Conservation (phyloP, 2,329 filamentous ascomycete species). For the Exophiala sp. region DNA sequence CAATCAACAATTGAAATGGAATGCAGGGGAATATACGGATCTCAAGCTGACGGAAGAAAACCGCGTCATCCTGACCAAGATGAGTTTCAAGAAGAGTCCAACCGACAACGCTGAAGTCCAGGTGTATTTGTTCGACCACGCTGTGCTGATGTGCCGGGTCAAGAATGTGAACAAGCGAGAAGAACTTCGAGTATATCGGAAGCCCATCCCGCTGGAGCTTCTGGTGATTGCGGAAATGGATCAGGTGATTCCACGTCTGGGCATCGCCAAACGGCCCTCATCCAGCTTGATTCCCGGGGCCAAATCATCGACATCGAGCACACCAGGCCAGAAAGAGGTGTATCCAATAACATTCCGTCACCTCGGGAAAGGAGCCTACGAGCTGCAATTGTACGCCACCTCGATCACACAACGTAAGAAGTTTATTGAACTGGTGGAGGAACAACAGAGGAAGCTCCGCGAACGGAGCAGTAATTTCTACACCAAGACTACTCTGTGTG, state of each 20-base stretch:
- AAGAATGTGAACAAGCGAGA: constrained; percentile 91
- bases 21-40: constrained; percentile 83
- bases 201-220: constrained; percentile 89
- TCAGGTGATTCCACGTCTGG: constrained; percentile 76
- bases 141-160: constrained; percentile 80
- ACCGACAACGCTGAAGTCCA: constrained; percentile 86
- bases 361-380: constrained; percentile 91
- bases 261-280: constrained; percentile 77
- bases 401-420: constrained; percentile 85
- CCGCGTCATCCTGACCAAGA: constrained; percentile 90
- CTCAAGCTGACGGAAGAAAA: constrained; percentile 90
- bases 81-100: constrained; percentile 83
- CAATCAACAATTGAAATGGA: constrained; percentile 86
- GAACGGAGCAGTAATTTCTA: constrained; percentile 65
- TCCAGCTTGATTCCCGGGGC: constrained; percentile 69
- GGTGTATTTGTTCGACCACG: constrained; percentile 93
- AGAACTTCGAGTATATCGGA: constrained; percentile 89
- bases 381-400: constrained; percentile 79
- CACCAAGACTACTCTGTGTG: constrained; percentile 63
- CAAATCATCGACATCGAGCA: constrained; percentile 45
- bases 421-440: constrained; percentile 93
- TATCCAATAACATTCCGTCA: constrained; percentile 96
- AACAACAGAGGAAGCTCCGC: constrained; percentile 78
- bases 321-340: constrained; percentile 59
- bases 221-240: constrained; percentile 96